Base-by-base conservation (phyloP, 2,329 filamentous ascomycete genomes). In the Pleomassaria siparia region DNA sequence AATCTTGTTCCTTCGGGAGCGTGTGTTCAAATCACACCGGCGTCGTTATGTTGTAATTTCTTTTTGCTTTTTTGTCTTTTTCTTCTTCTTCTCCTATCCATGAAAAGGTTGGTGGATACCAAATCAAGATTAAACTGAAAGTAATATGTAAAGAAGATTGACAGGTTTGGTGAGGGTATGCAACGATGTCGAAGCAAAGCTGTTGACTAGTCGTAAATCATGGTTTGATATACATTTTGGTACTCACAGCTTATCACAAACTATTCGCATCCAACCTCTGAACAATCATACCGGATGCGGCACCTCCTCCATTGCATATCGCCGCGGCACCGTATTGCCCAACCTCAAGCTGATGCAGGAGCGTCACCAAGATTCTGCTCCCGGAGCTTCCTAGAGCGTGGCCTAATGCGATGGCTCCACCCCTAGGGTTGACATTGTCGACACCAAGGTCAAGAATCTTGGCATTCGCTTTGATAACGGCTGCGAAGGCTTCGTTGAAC, bases 401-500 rank as follows among this genome's bases (percentile, higher is more conserved):
- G 16, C 92, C 92, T 2, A 96, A 77, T 0, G 91, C 89, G 63
- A 97, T 96, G 41, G 92, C 92, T 51, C 92, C 92, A 46, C 92
- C 92, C 2, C 95, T 80, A 39, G 87, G 87, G 72, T 97, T 96
- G 35, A 96, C 89, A 28, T 83, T 86, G 32, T 89, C 89, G 39
- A 82, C 79, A 55, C 91, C 81, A 2, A 96, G 81, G 35, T 87
- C 89, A 26, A 96, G 81, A 53, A 95, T 91, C 86, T 95, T 91
- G 63, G 89, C 87, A 66, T 97, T 96, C 33, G 92, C 91, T 69
- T 94, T 91, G 72, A 96, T 94, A 24, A 96, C 91, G 4, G 89
- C 89, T 22, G 94, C 92, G 68, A 99, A 99, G 0, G 94, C 94
- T 75, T 99, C 94, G 72, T 99, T 99, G 73, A 99, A 96, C 71